phyloP scores from a whole-genome alignment of 129 eudicot species.

The Pulicaria dysenterica region DNA sequence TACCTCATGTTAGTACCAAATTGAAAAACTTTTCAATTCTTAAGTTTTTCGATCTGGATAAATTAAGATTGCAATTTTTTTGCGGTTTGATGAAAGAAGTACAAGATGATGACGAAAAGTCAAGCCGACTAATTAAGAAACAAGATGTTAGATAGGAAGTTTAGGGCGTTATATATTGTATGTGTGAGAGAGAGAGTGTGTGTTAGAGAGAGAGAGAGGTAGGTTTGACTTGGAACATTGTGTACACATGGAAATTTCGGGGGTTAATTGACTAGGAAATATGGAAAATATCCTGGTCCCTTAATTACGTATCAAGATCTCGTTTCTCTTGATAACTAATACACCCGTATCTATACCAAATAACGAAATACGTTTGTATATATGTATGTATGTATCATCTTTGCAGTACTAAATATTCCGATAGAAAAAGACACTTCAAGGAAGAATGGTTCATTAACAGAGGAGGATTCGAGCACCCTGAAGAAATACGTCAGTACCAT shows the following conservation, averaged over 20 bases:
- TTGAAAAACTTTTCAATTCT: background rate
- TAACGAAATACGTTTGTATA: too few species aligned
- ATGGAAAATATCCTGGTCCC: too few species aligned
- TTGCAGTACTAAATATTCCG: too few species aligned
- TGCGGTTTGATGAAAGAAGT: slow-evolving; percentile 23
- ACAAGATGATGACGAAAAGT: slow-evolving; percentile 26
- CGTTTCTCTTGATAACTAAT: too few species aligned
- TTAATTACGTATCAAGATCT: too few species aligned
- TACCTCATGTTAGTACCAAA: slow-evolving; percentile 40
- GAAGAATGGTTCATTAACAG: too few species aligned
- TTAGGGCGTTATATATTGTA: background rate
- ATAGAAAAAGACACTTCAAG: too few species aligned
- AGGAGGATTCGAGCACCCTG: too few species aligned
- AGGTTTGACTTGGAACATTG: slow-evolving; percentile 31
- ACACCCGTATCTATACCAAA: too few species aligned
- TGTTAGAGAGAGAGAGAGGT: slow-evolving; percentile 14
- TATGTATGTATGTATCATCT: too few species aligned
- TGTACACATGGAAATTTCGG: slow-evolving; percentile 30
- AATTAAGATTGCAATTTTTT: background rate
- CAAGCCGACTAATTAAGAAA: slow-evolving; percentile 45
- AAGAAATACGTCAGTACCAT: too few species aligned
- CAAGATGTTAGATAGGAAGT: slow-evolving; percentile 27
- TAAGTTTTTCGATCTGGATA: background rate
- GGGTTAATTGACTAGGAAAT: slow-evolving; percentile 29
- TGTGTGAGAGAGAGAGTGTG: background rate